Base-by-base conservation (phyloP, 1,139 yeast species). In the Zygoascus meyerae region DNA sequence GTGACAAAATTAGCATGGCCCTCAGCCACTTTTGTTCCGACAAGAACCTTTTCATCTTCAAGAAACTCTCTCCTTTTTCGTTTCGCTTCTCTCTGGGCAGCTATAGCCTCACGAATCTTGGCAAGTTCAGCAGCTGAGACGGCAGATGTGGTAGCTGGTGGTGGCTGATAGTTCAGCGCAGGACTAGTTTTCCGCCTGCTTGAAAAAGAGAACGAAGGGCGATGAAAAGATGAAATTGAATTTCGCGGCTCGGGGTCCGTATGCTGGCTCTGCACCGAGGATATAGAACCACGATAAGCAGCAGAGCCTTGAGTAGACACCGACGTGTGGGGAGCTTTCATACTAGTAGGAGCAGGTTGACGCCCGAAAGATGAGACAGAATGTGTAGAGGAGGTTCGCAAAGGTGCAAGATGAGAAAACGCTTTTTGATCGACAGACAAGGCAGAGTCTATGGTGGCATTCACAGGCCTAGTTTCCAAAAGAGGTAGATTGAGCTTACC, bases 1-100 rank as follows among this genome's bases (percentile, higher is more conserved):
- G 92, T 82, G 33, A 89, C 87, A 60, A 84, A 94, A 65, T 90
- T 92, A 46, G 81, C 89, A 61, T 92, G 97, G 40, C 96, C 97
- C 65, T 87, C 95, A 52, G 85, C 79, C 41, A 89, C 92, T 55
- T 83, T 82, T 53, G 86, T 84, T 1, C 95, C 95, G 8, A 85
- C 83, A 36, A 83, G 64, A 2, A 83, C 89, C 44, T 74, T 72
- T 56, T 79, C 86, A 54, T 80, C 86, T 44, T 79, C 81, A 45
- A 73, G 59, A 45, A 65, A 63, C 48, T 73, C 77, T 34, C 64
- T 62, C 40, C 73, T 62, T 51, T 66, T 67, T 52, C 68, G 66
- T 52, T 69, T 72, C 45, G 63, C 55, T 48, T 69, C 73, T 32
- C 81, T 62, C 55, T 71, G 74, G n/a, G 68, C 65, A 4, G 59